Evolutionary conservation across 495 filamentous ascomycete species (phyloP), one percentile per base, ranked within the genome.

Genomic region (Clohesyomyces aquaticus): DNA sequence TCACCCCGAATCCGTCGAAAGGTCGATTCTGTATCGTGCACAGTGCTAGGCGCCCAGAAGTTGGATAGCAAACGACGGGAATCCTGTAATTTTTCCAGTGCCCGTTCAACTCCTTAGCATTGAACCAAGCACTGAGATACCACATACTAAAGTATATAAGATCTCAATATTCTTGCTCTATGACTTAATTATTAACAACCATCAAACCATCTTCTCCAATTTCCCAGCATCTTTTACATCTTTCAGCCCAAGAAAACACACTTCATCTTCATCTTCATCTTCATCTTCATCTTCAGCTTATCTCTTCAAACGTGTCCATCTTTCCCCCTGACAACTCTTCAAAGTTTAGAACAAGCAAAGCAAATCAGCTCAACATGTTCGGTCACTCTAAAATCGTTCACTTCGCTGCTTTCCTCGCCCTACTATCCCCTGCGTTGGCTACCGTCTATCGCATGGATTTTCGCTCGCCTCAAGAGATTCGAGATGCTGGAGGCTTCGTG

Each of bases 261-360:
- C 45, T 47, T 47, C 45, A 47, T 50, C 47, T 50, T 50, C 47
- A 50, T 50, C 47, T 47, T 47, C 45, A 47, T 50, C 47, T 50
- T 50, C 47, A 50, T 50, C 47, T 38, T 38, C 32, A 38, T 38
- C 32, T 50, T 50, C 47, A 50, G 47, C 47, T 19, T 50, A 50
- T 50, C 47, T 50, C 47, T 50, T 50, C 47, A 50, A 50, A 50
- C 47, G 47, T 50, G 25, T 50, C 47, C 21, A 50, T 50, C 47
- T 50, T 50, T 50, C 19, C 47, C 47, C 47, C 47, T 50, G 47
- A 50, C 47, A 50, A 50, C 47, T 50, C 47, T 50, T 50, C 47
- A 50, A 50, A 50, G 47, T 50, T 50, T 50, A 22, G n/a, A 50
- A 50, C 47, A 50, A 50, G 47, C 47, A 50, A 50, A 50, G 47